These are phyloP conservation scores for Ascomycota sp. DNA, from an alignment of 2,329 filamentous ascomycete species.

Conservation along the genomic window DNA sequence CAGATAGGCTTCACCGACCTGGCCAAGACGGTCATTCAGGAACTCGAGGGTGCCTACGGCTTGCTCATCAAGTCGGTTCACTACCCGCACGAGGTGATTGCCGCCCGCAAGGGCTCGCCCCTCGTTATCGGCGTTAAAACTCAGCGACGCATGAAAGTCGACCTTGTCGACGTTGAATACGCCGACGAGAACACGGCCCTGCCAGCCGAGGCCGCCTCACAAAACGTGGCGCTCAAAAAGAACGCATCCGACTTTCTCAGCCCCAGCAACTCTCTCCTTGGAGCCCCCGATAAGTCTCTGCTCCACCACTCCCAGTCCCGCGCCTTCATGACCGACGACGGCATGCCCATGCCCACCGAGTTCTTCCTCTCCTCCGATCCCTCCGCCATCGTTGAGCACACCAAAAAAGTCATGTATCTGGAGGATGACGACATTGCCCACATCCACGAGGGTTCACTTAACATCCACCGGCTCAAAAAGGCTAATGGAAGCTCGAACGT, in stretches of 20 bases:
- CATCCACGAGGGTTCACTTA: conserved; percentile 95
- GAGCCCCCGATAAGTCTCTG: conserved; percentile 89
- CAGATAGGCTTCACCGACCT: conserved; percentile 90
- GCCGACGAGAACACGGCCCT: conserved; percentile 67
- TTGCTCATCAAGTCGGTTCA: conserved; percentile 95
- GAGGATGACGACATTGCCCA: conserved; percentile 99
- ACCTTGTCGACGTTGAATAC: conserved; percentile 98
- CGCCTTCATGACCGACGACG: conserved; percentile 96
- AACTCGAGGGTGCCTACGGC: conserved; percentile 94
- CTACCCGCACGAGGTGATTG: conserved; percentile 94
- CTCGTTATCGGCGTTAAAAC: conserved; percentile 95
- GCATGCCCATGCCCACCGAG: conserved; percentile 91
- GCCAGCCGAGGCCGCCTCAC: conserved; percentile 80
- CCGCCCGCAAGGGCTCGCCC: conserved; percentile 93
- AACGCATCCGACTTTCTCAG: conserved; percentile 46
- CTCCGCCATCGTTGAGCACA: conserved; percentile 96
- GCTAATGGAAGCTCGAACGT: conserved; percentile 92
- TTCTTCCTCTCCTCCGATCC: conserved; percentile 99
- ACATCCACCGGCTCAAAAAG: conserved; percentile 97
- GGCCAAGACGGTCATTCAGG: conserved; percentile 93
- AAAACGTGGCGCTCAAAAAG: conserved; percentile 95
- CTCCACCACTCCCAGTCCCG: conserved; percentile 96
- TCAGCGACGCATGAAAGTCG: conserved; percentile 98
- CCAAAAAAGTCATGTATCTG: conserved; percentile 98
- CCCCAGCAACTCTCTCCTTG: conserved; percentile 43